Evolutionary conservation across 257 asterid species (phyloP).

Genomic region (Verbena officinalis): DNA sequence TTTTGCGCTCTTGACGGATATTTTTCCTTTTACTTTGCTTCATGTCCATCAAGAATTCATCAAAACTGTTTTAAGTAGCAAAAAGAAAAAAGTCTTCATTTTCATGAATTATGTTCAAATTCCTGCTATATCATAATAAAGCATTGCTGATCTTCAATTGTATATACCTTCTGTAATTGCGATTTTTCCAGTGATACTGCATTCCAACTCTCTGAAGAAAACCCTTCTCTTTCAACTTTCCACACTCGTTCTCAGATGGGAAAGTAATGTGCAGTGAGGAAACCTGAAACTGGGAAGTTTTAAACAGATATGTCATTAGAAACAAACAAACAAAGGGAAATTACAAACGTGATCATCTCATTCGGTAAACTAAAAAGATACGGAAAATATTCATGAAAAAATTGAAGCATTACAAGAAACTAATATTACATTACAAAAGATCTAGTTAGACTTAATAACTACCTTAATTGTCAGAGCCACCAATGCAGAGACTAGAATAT

Average conservation of each 20-base stretch:
- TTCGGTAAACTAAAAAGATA: conserved; percentile 16
- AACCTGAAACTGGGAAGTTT: conserved; percentile 73
- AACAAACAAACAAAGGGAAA: neutral
- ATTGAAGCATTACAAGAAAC: conserved; percentile 16
- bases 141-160: conserved; percentile 22
- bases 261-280: conserved; percentile 95
- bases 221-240: conserved; percentile 71
- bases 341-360: conserved; percentile 12
- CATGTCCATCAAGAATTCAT: conserved; percentile 96
- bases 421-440: conserved; percentile 10
- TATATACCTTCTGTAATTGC: conserved; percentile 68
- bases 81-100: conserved; percentile 25
- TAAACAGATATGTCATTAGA: conserved; percentile 15
- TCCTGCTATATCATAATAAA: neutral
- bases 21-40: conserved; percentile 94
- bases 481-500: conserved; percentile 83
- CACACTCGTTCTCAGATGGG: conserved; percentile 69
- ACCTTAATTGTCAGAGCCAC: conserved; percentile 82
- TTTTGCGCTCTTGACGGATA: conserved; percentile 99
- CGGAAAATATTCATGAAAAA: neutral
- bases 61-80: conserved; percentile 62
- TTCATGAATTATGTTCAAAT: neutral
- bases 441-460: conserved; percentile 20
- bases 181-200: conserved; percentile 98
- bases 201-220: conserved; percentile 91